Percentiles rank a stretch among this genome's conserved stretches.
Evolutionary conservation across 2,329 filamentous ascomycete species (phyloP).

Genomic region (Zymoseptoria ardabiliae): DNA sequence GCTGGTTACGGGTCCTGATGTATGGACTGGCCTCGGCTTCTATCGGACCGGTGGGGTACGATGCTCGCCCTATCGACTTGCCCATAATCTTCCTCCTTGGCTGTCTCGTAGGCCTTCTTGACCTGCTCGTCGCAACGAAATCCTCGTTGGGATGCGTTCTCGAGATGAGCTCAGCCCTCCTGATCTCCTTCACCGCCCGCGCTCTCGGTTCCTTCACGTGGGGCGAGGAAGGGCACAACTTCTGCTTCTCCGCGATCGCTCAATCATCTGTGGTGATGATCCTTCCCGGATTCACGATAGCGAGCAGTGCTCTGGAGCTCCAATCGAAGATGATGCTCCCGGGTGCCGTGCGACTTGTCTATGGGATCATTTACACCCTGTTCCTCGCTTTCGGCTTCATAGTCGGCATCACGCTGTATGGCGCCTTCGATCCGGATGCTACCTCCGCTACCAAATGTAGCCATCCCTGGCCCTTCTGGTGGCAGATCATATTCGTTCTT

Average conservation of each 20-base stretch:
- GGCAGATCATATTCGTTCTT: conserved; percentile 64
- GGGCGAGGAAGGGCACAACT: conserved; percentile 28
- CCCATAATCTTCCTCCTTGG: conserved; percentile 70
- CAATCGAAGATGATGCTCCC: conserved; percentile 42
- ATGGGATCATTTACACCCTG: conserved; percentile 46
- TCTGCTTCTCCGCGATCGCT: conserved; percentile 44
- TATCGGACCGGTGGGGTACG: conserved; percentile 73
- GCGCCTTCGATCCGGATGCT: conserved; percentile 40
- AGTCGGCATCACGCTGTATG: conserved; percentile 42
- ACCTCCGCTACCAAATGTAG: conserved; percentile 37
- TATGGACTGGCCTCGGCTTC: conserved; percentile 71
- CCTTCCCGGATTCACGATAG: conserved; percentile 39
- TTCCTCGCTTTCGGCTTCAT: conserved; percentile 47
- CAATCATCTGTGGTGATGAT: conserved; percentile 44
- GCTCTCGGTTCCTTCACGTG: conserved; percentile 39
- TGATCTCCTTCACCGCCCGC: conserved; percentile 42
- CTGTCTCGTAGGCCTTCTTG: conserved; percentile 63
- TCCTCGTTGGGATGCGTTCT: conserved; percentile 57
- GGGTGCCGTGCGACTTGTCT: conserved; percentile 44
- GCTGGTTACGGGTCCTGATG: conserved; percentile 49
- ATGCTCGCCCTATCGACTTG: conserved; percentile 67
- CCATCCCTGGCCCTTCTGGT: conserved; percentile 45
- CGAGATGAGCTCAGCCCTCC: conserved; percentile 41
- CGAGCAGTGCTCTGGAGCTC: conserved; percentile 39
- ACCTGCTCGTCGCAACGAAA: conserved; percentile 64